These are phyloP conservation scores for Kodamaea leandrae DNA, from an alignment of 805 yeast genomes.

Conservation along the genomic window DNA sequence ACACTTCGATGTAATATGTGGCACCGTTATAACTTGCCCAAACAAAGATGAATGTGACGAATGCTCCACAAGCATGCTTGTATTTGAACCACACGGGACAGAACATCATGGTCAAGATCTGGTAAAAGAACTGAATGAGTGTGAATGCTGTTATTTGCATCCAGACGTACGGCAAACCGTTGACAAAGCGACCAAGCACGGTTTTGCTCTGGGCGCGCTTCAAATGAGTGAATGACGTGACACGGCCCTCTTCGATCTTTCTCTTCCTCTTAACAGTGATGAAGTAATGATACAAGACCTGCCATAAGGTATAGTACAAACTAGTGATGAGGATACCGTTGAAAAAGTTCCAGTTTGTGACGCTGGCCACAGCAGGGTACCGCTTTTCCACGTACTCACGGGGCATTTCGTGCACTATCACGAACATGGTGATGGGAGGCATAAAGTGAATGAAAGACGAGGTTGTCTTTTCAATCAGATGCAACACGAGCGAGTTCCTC, in stretches of 20 bases:
- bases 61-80: slow-evolving; percentile 62
- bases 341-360: slow-evolving; percentile 65
- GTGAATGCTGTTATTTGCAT: slow-evolving; percentile 87
- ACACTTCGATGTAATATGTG: slow-evolving; percentile 86
- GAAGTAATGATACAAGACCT: slow-evolving; percentile 83
- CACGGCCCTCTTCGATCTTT: slow-evolving; percentile 80
- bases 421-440: slow-evolving; percentile 87
- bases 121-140: slow-evolving; percentile 81
- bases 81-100: slow-evolving; percentile 86
- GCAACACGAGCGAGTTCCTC: slow-evolving; percentile 91
- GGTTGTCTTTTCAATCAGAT: slow-evolving; percentile 88
- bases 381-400: slow-evolving; percentile 50
- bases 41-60: slow-evolving; percentile 69
- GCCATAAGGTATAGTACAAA: slow-evolving; percentile 84
- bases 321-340: slow-evolving; percentile 77
- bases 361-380: slow-evolving; percentile 77
- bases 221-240: slow-evolving; percentile 83
- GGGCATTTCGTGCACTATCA: slow-evolving; percentile 75
- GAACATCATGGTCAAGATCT: slow-evolving; percentile 78
- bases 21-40: slow-evolving; percentile 92
- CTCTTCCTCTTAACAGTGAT: slow-evolving; percentile 78
- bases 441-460: slow-evolving; percentile 85
- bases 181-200: slow-evolving; percentile 72
- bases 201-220: slow-evolving; percentile 67
- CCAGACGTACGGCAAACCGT: slow-evolving; percentile 73